Evolutionary conservation across 352 stramenopile species (phyloP), one percentile per base, ranked within the genome.

Genomic region (Pythium phragmitis): DNA sequence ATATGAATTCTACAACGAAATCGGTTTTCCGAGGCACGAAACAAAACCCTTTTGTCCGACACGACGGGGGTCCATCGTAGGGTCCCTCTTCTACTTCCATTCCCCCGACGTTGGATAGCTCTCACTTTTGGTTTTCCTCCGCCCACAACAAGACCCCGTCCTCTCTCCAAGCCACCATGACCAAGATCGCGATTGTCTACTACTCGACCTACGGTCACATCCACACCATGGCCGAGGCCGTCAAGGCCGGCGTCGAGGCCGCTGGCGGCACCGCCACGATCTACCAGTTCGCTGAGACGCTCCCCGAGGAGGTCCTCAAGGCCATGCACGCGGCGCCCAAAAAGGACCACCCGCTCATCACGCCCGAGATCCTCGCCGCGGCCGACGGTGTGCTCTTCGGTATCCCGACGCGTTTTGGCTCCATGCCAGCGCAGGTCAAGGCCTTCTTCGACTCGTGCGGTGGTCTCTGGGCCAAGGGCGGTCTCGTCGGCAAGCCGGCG

Each of bases 361-460:
- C 74, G 17, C 56, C 81, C 0, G 75, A 80, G 12, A 71, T 83
- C 34, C 71, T 96, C 51, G 52, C 56, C 17, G 75, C 86, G 43
- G 70, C 70, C 21, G 88, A 96, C 62, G 88, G 87, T 41, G 73
- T 96, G 63, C 57, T 97, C 28, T 97, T 96, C 63, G 90, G 89
- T 48, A 70, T 97, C 60, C 79, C 82, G 21, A 95, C 87, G 39
- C 82, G 89, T 28, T 97, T 91, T 65, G 88, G 88, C 67, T 82
- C 82, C 60, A 37, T 89, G 37, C 75, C 82, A 17, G 81, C 92
- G 12, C 92, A 98, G 76, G 76, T 98, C 33, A 96, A 96, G 83
- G 72, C 79, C n/a, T 77, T 97, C 28, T 90, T 96, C 43, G 91
- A 98, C 75, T 65, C 79, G 14, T 92, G 75, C 26, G 91, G 91